Evolutionary conservation across 345 rosid genomes (phyloP), one percentile per base, ranked within the genome.

Genomic region (Moringa oleifera): DNA sequence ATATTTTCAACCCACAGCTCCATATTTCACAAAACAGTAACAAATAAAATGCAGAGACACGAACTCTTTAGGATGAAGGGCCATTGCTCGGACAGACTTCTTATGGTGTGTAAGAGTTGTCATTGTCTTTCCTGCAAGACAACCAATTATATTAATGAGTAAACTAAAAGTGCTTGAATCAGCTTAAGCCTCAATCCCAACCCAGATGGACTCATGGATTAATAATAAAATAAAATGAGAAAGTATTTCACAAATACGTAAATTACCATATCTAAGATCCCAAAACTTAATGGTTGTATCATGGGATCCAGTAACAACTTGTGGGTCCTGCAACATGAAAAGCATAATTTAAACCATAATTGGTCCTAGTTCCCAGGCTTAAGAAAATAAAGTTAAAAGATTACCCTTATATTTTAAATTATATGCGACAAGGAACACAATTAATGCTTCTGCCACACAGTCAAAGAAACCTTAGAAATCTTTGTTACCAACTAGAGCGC

Each of bases 241-340:
- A 64, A 63, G 21, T 15, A 15, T 19, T 28, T 51, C 20, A 58
- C 12, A 23, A n/a, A 23, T 62, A 53, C 5, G 12, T 15, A 58
- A 47, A 53, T 68, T 79, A 94, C 99, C 99, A 68, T 87, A 79
- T 85, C 99, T 80, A 47, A 91, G 97, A 68, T 91, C 99, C 99
- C 96, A 89, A 73, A 89, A 95, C 80, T 91, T 95, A 53, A 95
- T 87, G 65, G 99, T 95, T 6, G 91, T 53, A 71, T 95, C 99
- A 73, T 95, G 97, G 20, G 99, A 89, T 68, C 99, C 99, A 18
- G 99, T 91, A 58, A 95, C 96, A 60, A 95, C 99, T 84, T 91
- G 95, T 22, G 99, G 99, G 77, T 95, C 97, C 97, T 95, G 80
- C 55, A 68, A 74, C 53, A 71, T 23, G 55, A 50, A 20, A 68